Evolutionary conservation across 1,284 basidiomycete genomes (phyloP).

Genomic region (Volvariella volvacea): DNA sequence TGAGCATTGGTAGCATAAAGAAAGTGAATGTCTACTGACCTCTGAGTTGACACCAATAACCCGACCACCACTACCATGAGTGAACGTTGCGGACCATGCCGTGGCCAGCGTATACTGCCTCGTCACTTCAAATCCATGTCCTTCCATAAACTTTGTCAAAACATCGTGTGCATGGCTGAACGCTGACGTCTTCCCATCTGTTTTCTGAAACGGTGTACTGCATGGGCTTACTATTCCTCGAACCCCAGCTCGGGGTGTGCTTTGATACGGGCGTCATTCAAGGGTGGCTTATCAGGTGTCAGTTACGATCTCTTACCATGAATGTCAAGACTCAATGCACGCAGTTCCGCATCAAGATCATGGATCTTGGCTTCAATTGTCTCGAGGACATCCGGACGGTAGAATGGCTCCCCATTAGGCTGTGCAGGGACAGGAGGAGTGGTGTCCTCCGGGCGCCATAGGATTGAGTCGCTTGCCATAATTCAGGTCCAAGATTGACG

Average conservation of each 20-base stretch:
- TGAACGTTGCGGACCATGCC: constrained; percentile 72
- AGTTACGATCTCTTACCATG: constrained; percentile 46
- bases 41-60: constrained; percentile 57
- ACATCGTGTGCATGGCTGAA: constrained; percentile 57
- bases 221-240: constrained; percentile 40
- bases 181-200: neutral
- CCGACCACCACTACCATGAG: constrained; percentile 50
- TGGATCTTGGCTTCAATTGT: constrained; percentile 43
- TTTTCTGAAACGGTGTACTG: neutral
- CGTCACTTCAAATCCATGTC: constrained; percentile 58
- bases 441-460: constrained; percentile 27
- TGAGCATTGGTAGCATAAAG: neutral
- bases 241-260: constrained; percentile 53
- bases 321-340: constrained; percentile 49
- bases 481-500: constrained; percentile 1
- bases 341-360: constrained; percentile 35
- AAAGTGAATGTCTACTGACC: neutral
- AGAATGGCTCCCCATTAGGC: constrained; percentile 1
- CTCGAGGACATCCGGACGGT: constrained; percentile 21
- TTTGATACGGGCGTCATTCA: constrained; percentile 16
- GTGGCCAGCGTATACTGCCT: constrained; percentile 63
- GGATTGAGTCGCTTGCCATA: no score
- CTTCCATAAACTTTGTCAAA: constrained; percentile 48
- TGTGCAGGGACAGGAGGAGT: constrained; percentile 8
- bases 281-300: neutral